Evolutionary conservation across 129 eudicot species (phyloP).

Genomic region (Flaveria ramosissima): DNA sequence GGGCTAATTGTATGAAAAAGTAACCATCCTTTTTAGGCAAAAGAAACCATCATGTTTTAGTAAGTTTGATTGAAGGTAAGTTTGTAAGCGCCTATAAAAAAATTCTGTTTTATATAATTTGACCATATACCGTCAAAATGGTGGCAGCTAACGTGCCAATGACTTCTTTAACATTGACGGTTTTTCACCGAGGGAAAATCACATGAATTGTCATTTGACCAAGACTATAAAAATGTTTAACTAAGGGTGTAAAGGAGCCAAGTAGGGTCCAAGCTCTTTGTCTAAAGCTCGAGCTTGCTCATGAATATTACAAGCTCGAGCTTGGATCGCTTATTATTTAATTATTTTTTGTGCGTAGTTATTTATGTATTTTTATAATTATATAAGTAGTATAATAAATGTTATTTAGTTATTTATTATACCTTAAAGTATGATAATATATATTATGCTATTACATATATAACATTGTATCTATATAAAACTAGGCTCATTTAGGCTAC

Average conservation of each 20-base stretch:
- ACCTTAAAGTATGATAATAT: too few species aligned
- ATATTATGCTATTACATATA: too few species aligned
- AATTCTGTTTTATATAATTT: neutral
- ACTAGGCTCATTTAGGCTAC: too few species aligned
- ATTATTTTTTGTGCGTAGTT: too few species aligned
- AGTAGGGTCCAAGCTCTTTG: neutral
- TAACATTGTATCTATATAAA: too few species aligned
- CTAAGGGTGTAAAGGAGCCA: neutral
- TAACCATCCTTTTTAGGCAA: neutral
- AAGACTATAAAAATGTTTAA: neutral
- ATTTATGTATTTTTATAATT: too few species aligned
- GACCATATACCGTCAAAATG: slow-evolving; percentile 6
- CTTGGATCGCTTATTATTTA: neutral
- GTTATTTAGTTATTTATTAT: too few species aligned
- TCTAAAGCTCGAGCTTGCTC: neutral
- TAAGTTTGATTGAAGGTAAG: neutral
- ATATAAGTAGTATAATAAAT: too few species aligned
- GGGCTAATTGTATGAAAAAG: neutral
- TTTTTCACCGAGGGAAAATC: neutral
- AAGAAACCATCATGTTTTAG: neutral
- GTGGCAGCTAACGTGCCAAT: neutral
- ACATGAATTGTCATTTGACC: neutral
- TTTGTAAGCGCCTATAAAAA: neutral
- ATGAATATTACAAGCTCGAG: neutral
- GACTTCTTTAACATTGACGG: neutral